Percentiles rank a stretch among this genome's conserved stretches.
These are phyloP conservation scores for Termitomyces sp. DNA, from an alignment of 1,284 basidiomycete genomes.

Conservation along the genomic window DNA sequence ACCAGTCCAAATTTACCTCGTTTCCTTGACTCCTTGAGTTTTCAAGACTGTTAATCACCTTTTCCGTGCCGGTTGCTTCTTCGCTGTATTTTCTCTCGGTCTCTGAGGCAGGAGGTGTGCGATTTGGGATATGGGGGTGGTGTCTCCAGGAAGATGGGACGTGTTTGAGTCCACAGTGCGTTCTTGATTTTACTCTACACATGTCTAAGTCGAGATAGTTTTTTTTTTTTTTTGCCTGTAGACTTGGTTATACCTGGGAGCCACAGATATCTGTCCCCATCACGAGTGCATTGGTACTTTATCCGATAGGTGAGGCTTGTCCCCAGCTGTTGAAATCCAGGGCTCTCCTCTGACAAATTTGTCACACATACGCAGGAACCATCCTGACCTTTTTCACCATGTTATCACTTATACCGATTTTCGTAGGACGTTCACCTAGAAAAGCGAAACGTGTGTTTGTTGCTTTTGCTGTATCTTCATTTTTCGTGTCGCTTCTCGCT, in stretches of 20 bases:
- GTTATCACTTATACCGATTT: slow-evolving; percentile 24
- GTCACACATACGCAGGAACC: slow-evolving; percentile 17
- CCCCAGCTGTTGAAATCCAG: background rate
- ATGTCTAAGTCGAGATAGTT: background rate
- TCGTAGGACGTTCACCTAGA: slow-evolving; percentile 17
- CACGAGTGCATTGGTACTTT: slow-evolving; percentile 29
- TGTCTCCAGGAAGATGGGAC: slow-evolving; percentile 27
- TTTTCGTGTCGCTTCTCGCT: slow-evolving; percentile 23
- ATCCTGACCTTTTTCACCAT: slow-evolving; percentile 25
- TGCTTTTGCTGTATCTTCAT: slow-evolving; percentile 23
- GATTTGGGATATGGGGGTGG: slow-evolving; percentile 37
- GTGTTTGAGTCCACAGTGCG: slow-evolving; percentile 26
- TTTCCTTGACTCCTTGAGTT: background rate
- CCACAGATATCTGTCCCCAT: slow-evolving; percentile 28
- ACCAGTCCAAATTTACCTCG: background rate
- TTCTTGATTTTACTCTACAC: background rate
- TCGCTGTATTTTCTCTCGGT: slow-evolving; percentile 30
- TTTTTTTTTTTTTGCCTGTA: too few relatives aligned
- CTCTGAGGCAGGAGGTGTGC: slow-evolving; percentile 30
- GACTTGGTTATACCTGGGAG: slow-evolving; percentile 33
- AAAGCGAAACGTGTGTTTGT: slow-evolving; percentile 25
- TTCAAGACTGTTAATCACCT: slow-evolving; percentile 26
- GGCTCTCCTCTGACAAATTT: background rate
- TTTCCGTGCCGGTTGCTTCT: slow-evolving; percentile 28
- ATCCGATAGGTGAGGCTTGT: slow-evolving; percentile 28